Evolutionary conservation across 1,139 yeast species (phyloP), one percentile per base, ranked within the genome.

Genomic region (Geotrichum aggregatum): DNA sequence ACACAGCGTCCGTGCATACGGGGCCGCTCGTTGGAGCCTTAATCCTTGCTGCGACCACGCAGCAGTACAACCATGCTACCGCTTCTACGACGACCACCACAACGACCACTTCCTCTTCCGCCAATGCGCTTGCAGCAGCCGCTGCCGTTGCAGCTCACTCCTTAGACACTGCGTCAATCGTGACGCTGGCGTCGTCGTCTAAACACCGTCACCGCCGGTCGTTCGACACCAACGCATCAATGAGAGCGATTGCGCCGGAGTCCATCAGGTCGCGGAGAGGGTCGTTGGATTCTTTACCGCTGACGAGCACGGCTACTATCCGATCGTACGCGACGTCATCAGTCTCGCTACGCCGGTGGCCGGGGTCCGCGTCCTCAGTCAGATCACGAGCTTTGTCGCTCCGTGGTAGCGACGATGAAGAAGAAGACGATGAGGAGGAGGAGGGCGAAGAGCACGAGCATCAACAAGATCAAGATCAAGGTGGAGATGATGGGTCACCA

Each of bases 141-240:
- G 41, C 45, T 6, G 22, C 51, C 22, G 40, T 21, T 18, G 43
- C 38, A 13, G 18, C 16, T 5, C 46, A 44, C 24, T 35, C 47
- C 21, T 38, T 44, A 14, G 72, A 69, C 56, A 62, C 63, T 4
- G 73, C 73, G 18, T 66, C 71, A 13, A 70, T 70, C 31, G 61
- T 70, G 54, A 70, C 73, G 5, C 63, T 70, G 36, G 73, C 73
- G 18, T 65, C 70, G 21, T 68, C 72, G 22, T 67, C 72, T 21
- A 67, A 67, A 54, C 66, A 68, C 48, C 64, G 63, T 30, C 60
- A 69, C 16, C 59, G 72, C 40, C 59, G 67, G 34, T 67, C 71
- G 8, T 61, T 70, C 38, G 73, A 70, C 54, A 70, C 73, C 18
- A 70, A 69, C 56, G 73, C 73, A n/a, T 63, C 69, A 21, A 70